These are phyloP conservation scores for Globisporangium heterothallicum DNA, from an alignment of 352 stramenopile genomes.

Conservation along the genomic window DNA sequence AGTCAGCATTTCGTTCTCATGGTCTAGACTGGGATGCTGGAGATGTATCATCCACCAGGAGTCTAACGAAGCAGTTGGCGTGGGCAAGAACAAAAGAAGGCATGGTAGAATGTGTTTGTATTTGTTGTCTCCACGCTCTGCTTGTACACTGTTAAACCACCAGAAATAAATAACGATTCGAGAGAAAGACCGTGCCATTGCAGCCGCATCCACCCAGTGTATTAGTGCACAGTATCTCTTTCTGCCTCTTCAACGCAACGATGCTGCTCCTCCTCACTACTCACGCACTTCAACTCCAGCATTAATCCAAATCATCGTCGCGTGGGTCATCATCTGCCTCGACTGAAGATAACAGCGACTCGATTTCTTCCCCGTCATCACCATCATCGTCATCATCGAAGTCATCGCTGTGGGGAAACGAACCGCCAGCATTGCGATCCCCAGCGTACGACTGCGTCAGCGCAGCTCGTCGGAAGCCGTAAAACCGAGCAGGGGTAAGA, in stretches of 20 bases:
- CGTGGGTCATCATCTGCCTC: too few species aligned
- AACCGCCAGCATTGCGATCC: not conserved
- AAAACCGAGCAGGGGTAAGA: conserved; percentile 39
- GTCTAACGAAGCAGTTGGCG: not conserved
- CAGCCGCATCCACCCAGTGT: too few species aligned
- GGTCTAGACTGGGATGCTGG: not conserved
- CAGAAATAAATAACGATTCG: conserved; percentile 1
- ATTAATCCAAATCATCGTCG: too few species aligned
- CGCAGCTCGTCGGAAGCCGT: conserved; percentile 60
- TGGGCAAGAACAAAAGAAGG: not conserved
- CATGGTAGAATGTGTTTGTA: not conserved
- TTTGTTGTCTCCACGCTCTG: not conserved
- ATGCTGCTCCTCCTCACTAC: too few species aligned
- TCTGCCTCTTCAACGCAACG: too few species aligned
- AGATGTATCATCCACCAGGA: not conserved
- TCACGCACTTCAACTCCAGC: too few species aligned
- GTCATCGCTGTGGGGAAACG: not conserved
- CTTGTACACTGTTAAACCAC: not conserved
- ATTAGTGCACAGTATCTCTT: too few species aligned
- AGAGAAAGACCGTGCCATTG: too few species aligned
- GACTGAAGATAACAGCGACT: conserved; percentile 2
- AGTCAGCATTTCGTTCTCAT: not conserved
- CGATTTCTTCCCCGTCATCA: not conserved
- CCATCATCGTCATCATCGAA: conserved; percentile 1
- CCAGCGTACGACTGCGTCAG: conserved; percentile 28